Percentiles rank a stretch among this genome's conserved stretches.
Conservation (phyloP, 768 basidiomycete genomes). For the Mycena alexandri region DNA sequence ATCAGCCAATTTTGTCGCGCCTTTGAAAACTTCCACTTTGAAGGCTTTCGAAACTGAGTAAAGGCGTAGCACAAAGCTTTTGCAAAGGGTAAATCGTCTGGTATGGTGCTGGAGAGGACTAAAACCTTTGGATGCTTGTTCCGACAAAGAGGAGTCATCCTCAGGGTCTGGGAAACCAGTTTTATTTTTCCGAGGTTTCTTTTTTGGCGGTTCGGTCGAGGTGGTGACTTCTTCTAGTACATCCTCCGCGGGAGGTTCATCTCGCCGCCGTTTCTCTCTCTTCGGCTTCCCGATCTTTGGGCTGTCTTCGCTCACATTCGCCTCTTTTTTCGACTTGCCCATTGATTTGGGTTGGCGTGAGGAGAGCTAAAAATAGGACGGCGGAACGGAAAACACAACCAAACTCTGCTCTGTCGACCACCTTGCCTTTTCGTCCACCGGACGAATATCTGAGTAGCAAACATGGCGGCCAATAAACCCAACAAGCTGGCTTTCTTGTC, state of each 20-base stretch:
- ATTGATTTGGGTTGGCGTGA: no score
- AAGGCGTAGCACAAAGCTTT: constrained; percentile 67
- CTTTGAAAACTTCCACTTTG: constrained; percentile 81
- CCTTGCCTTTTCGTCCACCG: not conserved
- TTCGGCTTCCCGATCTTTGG: constrained; percentile 27
- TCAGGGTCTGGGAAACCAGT: constrained; percentile 60
- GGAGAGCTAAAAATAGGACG: no score
- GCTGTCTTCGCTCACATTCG: not conserved
- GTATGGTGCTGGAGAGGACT: not conserved
- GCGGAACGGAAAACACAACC: constrained; percentile 3
- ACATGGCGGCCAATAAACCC: constrained; percentile 63
- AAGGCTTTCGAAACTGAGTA: constrained; percentile 60
- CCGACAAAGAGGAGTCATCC: constrained; percentile 51
- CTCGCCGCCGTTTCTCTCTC: constrained; percentile 42
- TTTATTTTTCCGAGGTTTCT: constrained; percentile 55
- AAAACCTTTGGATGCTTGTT: constrained; percentile 58
- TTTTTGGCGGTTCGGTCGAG: constrained; percentile 36
- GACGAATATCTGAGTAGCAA: constrained; percentile 36
- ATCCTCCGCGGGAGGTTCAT: constrained; percentile 16
- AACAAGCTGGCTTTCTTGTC: constrained; percentile 91
- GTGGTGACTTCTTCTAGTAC: constrained; percentile 12
- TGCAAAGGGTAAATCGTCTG: not conserved
- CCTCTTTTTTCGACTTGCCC: not conserved
- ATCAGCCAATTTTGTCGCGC: constrained; percentile 82
- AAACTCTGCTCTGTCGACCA: not conserved